These are phyloP conservation scores for Vigna trinervia DNA, from an alignment of 306 rosid genomes.

Conservation along the genomic window DNA sequence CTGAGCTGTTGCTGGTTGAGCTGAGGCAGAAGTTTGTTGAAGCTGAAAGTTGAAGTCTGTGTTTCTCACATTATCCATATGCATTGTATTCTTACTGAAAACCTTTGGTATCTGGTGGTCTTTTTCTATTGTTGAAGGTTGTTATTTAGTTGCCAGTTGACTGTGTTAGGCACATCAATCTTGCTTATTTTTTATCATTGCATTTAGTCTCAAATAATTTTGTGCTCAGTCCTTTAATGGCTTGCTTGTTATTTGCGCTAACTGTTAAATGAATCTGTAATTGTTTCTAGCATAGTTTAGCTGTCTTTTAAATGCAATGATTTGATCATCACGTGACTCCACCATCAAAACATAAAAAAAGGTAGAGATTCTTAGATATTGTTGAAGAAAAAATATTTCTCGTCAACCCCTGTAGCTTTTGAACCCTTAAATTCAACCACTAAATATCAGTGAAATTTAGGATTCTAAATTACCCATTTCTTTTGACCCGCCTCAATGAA, in stretches of 20 bases:
- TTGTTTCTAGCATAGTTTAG: too few species aligned
- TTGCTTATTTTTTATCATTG: not conserved
- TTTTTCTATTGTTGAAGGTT: not conserved
- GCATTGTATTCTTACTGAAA: constrained; percentile 26
- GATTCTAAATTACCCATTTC: not conserved
- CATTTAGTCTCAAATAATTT: constrained; percentile 3
- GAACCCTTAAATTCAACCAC: not conserved
- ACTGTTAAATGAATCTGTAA: not conserved
- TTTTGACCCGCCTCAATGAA: too few species aligned
- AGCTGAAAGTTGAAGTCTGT: constrained; percentile 46
- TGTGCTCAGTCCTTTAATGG: constrained; percentile 15
- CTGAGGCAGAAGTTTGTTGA: constrained; percentile 54
- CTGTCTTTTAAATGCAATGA: not conserved
- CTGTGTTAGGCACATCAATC: not conserved
- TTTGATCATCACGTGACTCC: not conserved
- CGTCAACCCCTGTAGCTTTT: not conserved
- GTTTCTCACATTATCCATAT: not conserved
- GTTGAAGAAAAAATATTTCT: constrained; percentile 1
- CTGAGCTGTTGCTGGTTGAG: constrained; percentile 61
- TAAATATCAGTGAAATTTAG: not conserved
- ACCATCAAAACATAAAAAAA: not conserved
- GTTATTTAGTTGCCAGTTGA: constrained; percentile 5
- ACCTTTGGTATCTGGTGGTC: constrained; percentile 19
- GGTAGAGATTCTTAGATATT: not conserved
- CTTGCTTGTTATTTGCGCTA: constrained; percentile 13